Base-by-base conservation (phyloP, 257 asterid species). In the Nicotiana benthamiana region DNA sequence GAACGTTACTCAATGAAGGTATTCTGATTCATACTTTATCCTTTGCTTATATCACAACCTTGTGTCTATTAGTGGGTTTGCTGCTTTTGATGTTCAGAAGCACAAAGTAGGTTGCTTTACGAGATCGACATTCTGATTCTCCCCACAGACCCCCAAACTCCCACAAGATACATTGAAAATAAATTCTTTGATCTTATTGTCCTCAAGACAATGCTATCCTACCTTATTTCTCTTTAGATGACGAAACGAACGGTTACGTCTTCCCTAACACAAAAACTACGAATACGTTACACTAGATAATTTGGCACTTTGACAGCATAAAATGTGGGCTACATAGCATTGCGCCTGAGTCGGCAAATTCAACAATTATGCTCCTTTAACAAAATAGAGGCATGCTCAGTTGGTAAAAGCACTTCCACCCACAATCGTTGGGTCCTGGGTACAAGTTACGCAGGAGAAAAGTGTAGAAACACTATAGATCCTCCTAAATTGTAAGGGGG, bases 81-180 rank as follows among this genome's bases (percentile, higher is more conserved):
- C 70, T 13, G 68, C 54, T 36, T 30, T 26, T 54, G 15, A 57
- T 6, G 67, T 57, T 77, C 80, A 77, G 46, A 52, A 28, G 32
- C 80, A 59, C n/a, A 5, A 52, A 36, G 34, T 67, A 51, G 52
- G 46, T 80, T 80, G 48, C 79, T 68, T 68, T 80, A 26, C 24
- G 32, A 57, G 59, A 34, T 81, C 74, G 56, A 75, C 76, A 54
- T 68, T 81, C 83, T 60, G 81, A 70, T 81, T 81, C 77, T 65
- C 57, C 48, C 74, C 0, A 63, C 68, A 43, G 56, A 46, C 57
- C 56, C 60, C 56, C 30, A 46, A 72, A 34, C 78, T 24, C 56
- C 27, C 51, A 59, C 57, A 20, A 77, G 22, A 32, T 56, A 18
- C 67, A 32, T 56, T 36, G n/a, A n/a, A 72, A 32, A 76, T 56